Conservation (phyloP, 2,329 filamentous ascomycete genomes). For the Arachnopeziza araneosa region DNA sequence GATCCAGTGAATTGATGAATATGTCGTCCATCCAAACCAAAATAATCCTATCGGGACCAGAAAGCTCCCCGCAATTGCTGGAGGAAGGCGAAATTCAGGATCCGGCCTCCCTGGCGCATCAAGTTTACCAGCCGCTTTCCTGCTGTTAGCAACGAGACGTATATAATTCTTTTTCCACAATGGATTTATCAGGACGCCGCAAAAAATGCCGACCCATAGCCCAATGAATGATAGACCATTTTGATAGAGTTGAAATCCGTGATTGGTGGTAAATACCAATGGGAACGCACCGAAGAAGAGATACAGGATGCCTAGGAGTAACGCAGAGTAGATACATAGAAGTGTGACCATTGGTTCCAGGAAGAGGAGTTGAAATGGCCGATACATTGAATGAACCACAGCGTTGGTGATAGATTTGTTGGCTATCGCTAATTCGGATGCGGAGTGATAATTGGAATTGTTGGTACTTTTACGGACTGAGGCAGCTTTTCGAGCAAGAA, state of each 20-base stretch:
- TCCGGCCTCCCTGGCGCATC: slow-evolving; percentile 47
- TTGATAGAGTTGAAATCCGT: slow-evolving; percentile 75
- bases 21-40: slow-evolving; percentile 82
- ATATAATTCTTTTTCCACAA: slow-evolving; percentile 59
- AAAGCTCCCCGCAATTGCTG: slow-evolving; percentile 64
- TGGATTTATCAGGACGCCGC: slow-evolving; percentile 56
- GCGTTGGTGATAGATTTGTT: slow-evolving; percentile 45
- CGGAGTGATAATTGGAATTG: slow-evolving; percentile 6
- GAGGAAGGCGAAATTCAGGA: slow-evolving; percentile 78
- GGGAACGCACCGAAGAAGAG: slow-evolving; percentile 88
- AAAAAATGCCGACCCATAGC: slow-evolving; percentile 61
- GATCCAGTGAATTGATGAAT: slow-evolving; percentile 67
- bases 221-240: slow-evolving; percentile 74
- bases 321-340: slow-evolving; percentile 75
- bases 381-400: slow-evolving; percentile 52
- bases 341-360: slow-evolving; percentile 82
- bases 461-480: slow-evolving; percentile 7
- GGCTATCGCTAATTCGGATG: slow-evolving; percentile 4
- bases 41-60: slow-evolving; percentile 77
- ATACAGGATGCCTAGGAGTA: slow-evolving; percentile 83
- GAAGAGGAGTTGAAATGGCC: slow-evolving; percentile 66
- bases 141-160: slow-evolving; percentile 46
- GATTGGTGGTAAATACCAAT: slow-evolving; percentile 67
- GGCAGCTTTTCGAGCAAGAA: slow-evolving; percentile 26
- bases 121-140: slow-evolving; percentile 42